Conservation (phyloP, 148 eudicot species). For the Spergularia bocconei region DNA sequence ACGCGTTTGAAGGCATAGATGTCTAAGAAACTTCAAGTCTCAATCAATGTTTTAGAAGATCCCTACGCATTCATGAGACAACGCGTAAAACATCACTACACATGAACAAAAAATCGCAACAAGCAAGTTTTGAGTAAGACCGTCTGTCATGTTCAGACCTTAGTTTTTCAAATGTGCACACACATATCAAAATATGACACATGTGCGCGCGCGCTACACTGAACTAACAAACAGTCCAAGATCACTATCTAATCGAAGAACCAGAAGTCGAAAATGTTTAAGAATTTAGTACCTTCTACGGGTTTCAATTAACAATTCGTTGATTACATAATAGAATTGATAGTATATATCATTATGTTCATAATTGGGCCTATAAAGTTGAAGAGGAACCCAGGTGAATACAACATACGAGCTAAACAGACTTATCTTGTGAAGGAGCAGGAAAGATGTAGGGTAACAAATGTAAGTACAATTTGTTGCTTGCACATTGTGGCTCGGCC, state of each 20-base stretch:
- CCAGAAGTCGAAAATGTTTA: too few relatives aligned
- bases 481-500: constrained; percentile 23
- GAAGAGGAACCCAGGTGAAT: constrained; percentile 7
- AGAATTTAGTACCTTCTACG: too few relatives aligned
- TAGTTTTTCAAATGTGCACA: too few relatives aligned
- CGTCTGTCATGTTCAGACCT: too few relatives aligned
- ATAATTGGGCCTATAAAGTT: background rate
- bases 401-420: constrained; percentile 10
- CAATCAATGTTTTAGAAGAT: background rate
- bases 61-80: background rate
- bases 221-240: too few relatives aligned
- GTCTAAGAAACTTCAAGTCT: background rate
- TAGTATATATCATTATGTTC: background rate
- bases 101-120: too few relatives aligned
- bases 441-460: constrained; percentile 29
- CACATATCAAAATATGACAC: too few relatives aligned
- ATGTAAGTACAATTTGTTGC: constrained; percentile 34
- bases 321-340: too few relatives aligned
- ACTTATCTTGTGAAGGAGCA: constrained; percentile 17
- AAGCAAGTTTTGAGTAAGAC: too few relatives aligned
- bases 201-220: too few relatives aligned
- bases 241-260: too few relatives aligned
- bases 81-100: background rate
- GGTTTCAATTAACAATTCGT: too few relatives aligned
- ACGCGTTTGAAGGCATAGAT: constrained; percentile 20